Conservation (phyloP, 108 stramenopile genomes). For the Fistulifera solaris region DNA sequence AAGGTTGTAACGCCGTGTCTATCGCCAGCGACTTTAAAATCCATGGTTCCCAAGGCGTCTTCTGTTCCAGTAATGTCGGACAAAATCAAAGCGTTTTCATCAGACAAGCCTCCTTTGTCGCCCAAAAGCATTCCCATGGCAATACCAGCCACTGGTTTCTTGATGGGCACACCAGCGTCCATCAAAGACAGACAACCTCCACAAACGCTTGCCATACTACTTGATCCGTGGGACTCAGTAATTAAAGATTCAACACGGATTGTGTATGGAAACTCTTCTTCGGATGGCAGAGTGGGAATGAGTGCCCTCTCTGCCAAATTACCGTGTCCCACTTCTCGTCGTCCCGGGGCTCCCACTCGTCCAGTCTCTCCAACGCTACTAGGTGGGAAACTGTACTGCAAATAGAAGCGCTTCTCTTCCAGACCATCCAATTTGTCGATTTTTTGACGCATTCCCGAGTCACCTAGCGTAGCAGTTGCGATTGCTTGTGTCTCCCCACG, state of each 20-base stretch:
- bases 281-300: conserved; percentile 48
- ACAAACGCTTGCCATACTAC: conserved; percentile 87
- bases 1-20: conserved; percentile 78
- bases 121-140: conserved; percentile 82
- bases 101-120: conserved; percentile 18
- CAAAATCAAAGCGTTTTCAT: conserved; percentile 53
- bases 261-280: conserved; percentile 69
- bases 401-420: conserved; percentile 81
- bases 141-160: conserved; percentile 68
- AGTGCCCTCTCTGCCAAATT: conserved; percentile 80
- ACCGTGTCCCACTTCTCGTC: conserved; percentile 86
- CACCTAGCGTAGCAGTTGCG: conserved; percentile 84
- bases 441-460: conserved; percentile 84
- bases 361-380: conserved; percentile 64
- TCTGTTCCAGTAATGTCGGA: conserved; percentile 83
- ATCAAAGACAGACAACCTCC: conserved; percentile 86
- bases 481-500: conserved; percentile 91
- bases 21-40: conserved; percentile 85
- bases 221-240: conserved; percentile 78
- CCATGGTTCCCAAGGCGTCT: conserved; percentile 82
- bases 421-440: conserved; percentile 79
- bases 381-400: conserved; percentile 94
- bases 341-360: conserved; percentile 74
- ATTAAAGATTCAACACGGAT: conserved; percentile 79
- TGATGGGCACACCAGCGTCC: conserved; percentile 91